phyloP scores from a whole-genome alignment of 2,329 filamentous ascomycete species.

The Xylariomycetidae sp. region DNA sequence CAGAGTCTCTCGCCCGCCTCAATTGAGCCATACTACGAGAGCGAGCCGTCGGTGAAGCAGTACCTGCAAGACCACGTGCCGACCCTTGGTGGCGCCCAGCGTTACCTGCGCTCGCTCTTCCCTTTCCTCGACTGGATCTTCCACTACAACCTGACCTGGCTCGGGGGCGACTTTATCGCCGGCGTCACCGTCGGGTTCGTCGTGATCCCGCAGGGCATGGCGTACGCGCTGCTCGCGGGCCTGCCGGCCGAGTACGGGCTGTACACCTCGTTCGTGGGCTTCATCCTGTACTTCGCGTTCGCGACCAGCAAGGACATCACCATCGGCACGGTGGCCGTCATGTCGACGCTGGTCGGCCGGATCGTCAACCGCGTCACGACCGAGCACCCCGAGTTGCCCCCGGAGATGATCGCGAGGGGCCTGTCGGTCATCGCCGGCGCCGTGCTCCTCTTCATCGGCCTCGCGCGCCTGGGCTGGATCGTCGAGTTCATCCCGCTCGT shows the following conservation, averaged over 20 bases:
- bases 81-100: conserved; percentile 41
- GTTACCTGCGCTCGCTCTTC: conserved; percentile 69
- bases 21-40: conserved; percentile 74
- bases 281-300: conserved; percentile 34
- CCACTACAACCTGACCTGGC: conserved; percentile 69
- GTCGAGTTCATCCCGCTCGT: conserved; percentile 51
- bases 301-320: conserved; percentile 59
- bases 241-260: conserved; percentile 46
- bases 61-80: conserved; percentile 66
- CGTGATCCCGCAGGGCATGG: conserved; percentile 52
- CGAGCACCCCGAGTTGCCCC: conserved; percentile 32
- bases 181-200: conserved; percentile 48
- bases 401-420: conserved; percentile 42
- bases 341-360: conserved; percentile 48
- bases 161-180: conserved; percentile 19
- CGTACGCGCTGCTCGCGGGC: conserved; percentile 45
- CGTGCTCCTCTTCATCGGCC: conserved; percentile 44
- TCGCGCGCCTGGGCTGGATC: conserved; percentile 48
- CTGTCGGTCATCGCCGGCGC: conserved; percentile 44
- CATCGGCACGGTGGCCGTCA: conserved; percentile 62
- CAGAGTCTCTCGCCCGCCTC: conserved; percentile 4
- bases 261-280: conserved; percentile 34
- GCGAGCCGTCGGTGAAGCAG: conserved; percentile 69
- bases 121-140: conserved; percentile 84
- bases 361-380: conserved; percentile 37